A percentile compares a stretch with the other conserved stretches of the same genome.
Conservation (phyloP, 208 protist species). For the Leptomonas pyrrhocoris region DNA sequence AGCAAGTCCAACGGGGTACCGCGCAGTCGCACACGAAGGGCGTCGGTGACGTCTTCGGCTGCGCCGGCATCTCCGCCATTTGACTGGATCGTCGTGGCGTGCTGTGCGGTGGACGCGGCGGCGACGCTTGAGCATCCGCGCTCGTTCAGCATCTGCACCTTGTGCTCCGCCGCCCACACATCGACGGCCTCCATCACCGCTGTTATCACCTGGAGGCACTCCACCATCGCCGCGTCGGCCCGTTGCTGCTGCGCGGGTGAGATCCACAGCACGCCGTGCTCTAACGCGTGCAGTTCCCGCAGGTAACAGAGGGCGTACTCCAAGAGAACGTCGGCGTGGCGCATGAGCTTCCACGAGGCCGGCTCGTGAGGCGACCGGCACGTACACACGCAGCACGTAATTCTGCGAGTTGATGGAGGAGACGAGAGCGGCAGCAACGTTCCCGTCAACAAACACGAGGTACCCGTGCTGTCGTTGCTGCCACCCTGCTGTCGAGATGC, state of each 20-base stretch:
- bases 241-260: conserved; percentile 25
- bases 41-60: neutral
- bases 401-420: too few relatives aligned
- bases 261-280: conserved; percentile 23
- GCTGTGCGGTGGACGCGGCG: neutral
- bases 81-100: neutral
- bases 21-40: conserved; percentile 7
- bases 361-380: neutral
- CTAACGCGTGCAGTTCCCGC: conserved; percentile 7
- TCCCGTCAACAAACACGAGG: too few relatives aligned
- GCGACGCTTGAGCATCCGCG: neutral
- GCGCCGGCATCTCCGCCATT: neutral
- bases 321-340: conserved; percentile 13
- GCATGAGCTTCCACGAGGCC: conserved; percentile 12
- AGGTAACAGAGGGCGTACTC: conserved; percentile 19
- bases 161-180: conserved; percentile 15
- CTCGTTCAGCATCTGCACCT: neutral
- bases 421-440: too few relatives aligned
- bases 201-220: conserved; percentile 29
- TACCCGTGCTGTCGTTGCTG: too few relatives aligned
- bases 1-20: neutral
- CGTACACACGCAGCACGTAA: neutral
- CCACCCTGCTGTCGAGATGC: too few relatives aligned
- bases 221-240: conserved; percentile 14
- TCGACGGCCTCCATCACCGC: conserved; percentile 21